Percentiles rank a stretch among this genome's conserved stretches.
These are phyloP conservation scores for Pseudogymnoascus sp. DNA, from an alignment of 2,329 filamentous ascomycete species.

Conservation along the genomic window DNA sequence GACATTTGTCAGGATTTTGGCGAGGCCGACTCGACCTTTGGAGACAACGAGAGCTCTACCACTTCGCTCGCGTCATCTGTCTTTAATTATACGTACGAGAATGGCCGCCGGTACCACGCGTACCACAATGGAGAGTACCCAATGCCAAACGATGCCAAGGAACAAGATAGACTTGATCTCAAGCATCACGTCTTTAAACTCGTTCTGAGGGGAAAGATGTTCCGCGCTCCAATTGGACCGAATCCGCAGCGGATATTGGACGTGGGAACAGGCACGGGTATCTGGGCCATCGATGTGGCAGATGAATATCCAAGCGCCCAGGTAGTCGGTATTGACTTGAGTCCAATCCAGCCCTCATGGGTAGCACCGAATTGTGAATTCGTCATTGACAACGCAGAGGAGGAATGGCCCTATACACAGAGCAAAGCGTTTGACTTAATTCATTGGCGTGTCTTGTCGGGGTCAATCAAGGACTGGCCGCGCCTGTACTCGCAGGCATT, in stretches of 20 bases:
- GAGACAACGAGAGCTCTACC: slow-evolving; percentile 1
- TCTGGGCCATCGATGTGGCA: slow-evolving; percentile 30
- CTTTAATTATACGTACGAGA: slow-evolving; percentile 17
- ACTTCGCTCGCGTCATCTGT: slow-evolving; percentile 15
- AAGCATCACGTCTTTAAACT: slow-evolving; percentile 22
- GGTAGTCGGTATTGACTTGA: slow-evolving; percentile 21
- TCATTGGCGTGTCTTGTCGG: slow-evolving; percentile 24
- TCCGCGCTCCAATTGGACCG: slow-evolving; percentile 19
- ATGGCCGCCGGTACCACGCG: slow-evolving; percentile 19
- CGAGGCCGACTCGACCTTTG: slow-evolving; percentile 7
- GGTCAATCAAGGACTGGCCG: slow-evolving; percentile 11
- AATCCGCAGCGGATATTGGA: slow-evolving; percentile 16
- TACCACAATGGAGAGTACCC: slow-evolving; percentile 31
- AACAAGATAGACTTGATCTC: slow-evolving; percentile 23
- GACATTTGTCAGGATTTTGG: neutral
- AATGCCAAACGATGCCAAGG: slow-evolving; percentile 20
- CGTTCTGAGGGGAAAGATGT: slow-evolving; percentile 19
- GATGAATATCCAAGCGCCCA: slow-evolving; percentile 17
- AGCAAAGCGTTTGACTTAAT: slow-evolving; percentile 30
- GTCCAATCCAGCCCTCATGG: slow-evolving; percentile 19
- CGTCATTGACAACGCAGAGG: slow-evolving; percentile 27
- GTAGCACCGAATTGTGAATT: slow-evolving; percentile 24
- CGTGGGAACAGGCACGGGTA: slow-evolving; percentile 32
- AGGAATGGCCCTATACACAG: slow-evolving; percentile 24
- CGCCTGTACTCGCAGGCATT: slow-evolving; percentile 17